Evolutionary conservation across 257 asterid genomes (phyloP).

Genomic region (Forsythia viridissima): DNA sequence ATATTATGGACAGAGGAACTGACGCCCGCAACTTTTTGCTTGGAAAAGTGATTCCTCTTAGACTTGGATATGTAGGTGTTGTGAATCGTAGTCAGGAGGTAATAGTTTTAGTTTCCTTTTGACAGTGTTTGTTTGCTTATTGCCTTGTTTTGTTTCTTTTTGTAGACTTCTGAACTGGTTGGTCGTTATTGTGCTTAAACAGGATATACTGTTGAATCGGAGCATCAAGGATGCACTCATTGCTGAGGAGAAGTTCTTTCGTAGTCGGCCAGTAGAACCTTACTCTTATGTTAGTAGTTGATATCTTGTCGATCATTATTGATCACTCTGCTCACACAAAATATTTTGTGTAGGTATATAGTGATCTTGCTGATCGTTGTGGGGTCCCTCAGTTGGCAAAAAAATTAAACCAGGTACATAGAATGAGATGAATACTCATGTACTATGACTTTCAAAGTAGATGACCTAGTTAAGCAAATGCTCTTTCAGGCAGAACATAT

Average conservation of each 20-base stretch:
- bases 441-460: not conserved
- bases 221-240: conserved; percentile 58
- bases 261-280: conserved; percentile 45
- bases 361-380: conserved; percentile 56
- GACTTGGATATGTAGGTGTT: conserved; percentile 87
- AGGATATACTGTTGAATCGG: conserved; percentile 51
- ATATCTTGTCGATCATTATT: not conserved
- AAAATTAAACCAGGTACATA: conserved; percentile 58
- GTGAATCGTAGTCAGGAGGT: conserved; percentile 95
- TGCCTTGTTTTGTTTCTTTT: not conserved
- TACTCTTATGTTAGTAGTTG: conserved; percentile 2
- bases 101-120: conserved; percentile 11
- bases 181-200: conserved; percentile 21
- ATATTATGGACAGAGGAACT: conserved; percentile 90
- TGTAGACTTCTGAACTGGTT: not conserved
- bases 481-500: conserved; percentile 4
- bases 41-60: conserved; percentile 86
- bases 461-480: conserved; percentile 2
- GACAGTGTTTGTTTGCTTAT: not conserved
- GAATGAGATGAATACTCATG: conserved; percentile 1
- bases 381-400: conserved; percentile 65
- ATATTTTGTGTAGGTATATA: conserved; percentile 38
- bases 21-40: conserved; percentile 86
- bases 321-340: not conserved
- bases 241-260: conserved; percentile 64